These are phyloP conservation scores for Abortiporus biennis DNA, from an alignment of 1,284 basidiomycete genomes.

Conservation along the genomic window DNA sequence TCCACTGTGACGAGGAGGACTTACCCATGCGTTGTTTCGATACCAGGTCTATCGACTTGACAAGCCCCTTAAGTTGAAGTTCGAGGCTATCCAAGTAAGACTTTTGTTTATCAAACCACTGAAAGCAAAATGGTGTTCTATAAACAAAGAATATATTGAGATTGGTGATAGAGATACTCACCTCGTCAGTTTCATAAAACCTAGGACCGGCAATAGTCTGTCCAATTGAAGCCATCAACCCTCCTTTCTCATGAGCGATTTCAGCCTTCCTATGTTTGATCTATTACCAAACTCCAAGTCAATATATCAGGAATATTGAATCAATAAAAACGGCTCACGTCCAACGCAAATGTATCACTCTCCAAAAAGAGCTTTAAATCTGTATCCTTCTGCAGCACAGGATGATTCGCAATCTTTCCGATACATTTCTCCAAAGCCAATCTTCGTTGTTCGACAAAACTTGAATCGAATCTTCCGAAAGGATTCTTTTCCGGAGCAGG, in stretches of 20 bases:
- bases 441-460: slow-evolving; percentile 83
- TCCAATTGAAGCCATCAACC: slow-evolving; percentile 74
- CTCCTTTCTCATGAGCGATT: slow-evolving; percentile 67
- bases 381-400: slow-evolving; percentile 76
- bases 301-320: background rate
- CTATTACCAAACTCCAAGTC: slow-evolving; percentile 32
- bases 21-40: slow-evolving; percentile 74
- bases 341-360: slow-evolving; percentile 78
- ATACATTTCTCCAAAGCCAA: slow-evolving; percentile 85
- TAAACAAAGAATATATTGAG: background rate
- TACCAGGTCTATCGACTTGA: slow-evolving; percentile 80
- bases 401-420: slow-evolving; percentile 84
- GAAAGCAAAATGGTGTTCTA: slow-evolving; percentile 6
- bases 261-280: slow-evolving; percentile 85
- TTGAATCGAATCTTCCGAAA: slow-evolving; percentile 85
- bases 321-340: slow-evolving; percentile 43
- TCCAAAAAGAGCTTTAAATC: slow-evolving; percentile 87
- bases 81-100: slow-evolving; percentile 87
- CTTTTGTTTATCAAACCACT: slow-evolving; percentile 94
- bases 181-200: slow-evolving; percentile 93
- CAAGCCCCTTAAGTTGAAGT: slow-evolving; percentile 78
- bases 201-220: slow-evolving; percentile 76
- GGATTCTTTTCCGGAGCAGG: slow-evolving; percentile 95
- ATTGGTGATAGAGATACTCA: slow-evolving; percentile 23
- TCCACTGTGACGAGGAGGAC: slow-evolving; percentile 12